These are phyloP conservation scores for Zasmidium cellare DNA, from an alignment of 2,329 filamentous ascomycete species.

Conservation along the genomic window DNA sequence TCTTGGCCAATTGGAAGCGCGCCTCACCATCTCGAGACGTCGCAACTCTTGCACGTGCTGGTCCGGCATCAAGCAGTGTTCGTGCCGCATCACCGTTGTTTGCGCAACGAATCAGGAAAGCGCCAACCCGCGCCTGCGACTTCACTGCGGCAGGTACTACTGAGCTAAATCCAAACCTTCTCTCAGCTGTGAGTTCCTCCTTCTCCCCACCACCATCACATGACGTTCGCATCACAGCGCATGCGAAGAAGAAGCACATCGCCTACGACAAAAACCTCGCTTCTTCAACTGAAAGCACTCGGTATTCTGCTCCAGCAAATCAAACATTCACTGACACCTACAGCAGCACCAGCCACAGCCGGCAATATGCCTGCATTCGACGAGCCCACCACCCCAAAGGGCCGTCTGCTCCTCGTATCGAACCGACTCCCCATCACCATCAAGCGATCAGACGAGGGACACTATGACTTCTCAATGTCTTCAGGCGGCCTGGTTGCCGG, in stretches of 20 bases:
- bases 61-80: background rate
- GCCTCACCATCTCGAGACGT: background rate
- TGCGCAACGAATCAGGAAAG: constrained; percentile 1
- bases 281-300: background rate
- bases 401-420: constrained; percentile 77
- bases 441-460: constrained; percentile 86
- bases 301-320: too few relatives aligned
- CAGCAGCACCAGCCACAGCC: constrained; percentile 2
- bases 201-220: background rate
- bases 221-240: background rate
- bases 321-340: constrained; percentile 6
- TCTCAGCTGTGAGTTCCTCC: background rate
- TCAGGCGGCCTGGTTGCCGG: constrained; percentile 94
- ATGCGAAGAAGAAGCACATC: too few relatives aligned
- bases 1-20: background rate
- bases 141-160: background rate
- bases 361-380: constrained; percentile 35
- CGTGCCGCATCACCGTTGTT: constrained; percentile 4
- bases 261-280: too few relatives aligned
- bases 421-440: constrained; percentile 97
- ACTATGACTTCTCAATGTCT: constrained; percentile 93
- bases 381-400: constrained; percentile 36
- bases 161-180: background rate
- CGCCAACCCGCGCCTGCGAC: background rate
- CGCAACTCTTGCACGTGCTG: background rate